phyloP scores from a whole-genome alignment of 2,329 filamentous ascomycete species.

The Fusarium buharicum region DNA sequence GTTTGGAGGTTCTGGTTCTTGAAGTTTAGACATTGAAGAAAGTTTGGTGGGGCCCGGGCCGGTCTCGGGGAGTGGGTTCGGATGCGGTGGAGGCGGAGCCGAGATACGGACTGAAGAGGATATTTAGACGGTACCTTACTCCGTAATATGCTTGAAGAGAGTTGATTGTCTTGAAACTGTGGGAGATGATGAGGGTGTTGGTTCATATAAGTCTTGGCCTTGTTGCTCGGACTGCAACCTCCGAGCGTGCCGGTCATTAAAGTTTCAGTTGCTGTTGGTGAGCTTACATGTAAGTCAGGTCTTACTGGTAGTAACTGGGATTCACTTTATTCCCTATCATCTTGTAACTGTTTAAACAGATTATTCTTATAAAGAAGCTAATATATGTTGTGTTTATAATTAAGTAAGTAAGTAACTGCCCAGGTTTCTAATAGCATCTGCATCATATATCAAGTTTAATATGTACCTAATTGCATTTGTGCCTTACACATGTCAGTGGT shows the following conservation, averaged over 20 bases:
- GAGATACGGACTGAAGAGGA: conserved; percentile 1
- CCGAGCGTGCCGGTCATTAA: conserved; percentile 21
- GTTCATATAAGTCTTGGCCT: conserved; percentile 4
- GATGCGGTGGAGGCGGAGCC: conserved; percentile 37
- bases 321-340: too few species aligned
- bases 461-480: too few species aligned
- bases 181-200: background rate
- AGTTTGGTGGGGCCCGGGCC: conserved; percentile 35
- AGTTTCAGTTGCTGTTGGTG: conserved; percentile 15
- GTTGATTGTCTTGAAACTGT: background rate
- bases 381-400: too few species aligned
- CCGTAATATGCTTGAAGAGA: background rate
- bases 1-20: conserved; percentile 4
- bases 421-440: too few species aligned
- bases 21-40: conserved; percentile 18
- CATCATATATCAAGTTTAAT: too few species aligned
- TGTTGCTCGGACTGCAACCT: background rate
- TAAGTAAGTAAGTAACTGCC: too few species aligned
- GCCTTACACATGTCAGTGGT: background rate
- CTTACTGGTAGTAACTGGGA: background rate
- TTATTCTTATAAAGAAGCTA: too few species aligned
- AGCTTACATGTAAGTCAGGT: conserved; percentile 5
- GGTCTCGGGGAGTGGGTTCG: conserved; percentile 22
- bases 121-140: background rate
- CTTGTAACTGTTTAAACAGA: too few species aligned